Base-by-base conservation (phyloP, 768 basidiomycete genomes). In the Cystofilobasidium bisporidii region DNA sequence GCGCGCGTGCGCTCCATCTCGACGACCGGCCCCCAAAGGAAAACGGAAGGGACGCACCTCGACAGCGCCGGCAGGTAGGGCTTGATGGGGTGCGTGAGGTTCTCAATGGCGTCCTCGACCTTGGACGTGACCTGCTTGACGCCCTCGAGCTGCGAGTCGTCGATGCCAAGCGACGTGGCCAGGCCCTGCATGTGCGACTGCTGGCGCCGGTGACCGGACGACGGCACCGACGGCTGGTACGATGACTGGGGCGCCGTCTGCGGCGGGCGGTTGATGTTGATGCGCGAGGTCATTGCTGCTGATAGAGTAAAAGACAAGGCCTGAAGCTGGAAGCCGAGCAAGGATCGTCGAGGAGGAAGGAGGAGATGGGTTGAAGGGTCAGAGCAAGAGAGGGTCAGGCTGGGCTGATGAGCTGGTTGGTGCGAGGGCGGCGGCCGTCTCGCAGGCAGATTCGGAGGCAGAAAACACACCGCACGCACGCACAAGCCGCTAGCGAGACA, bases 31-130 rank as follows among this genome's bases (percentile, higher is more conserved):
- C n/a, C n/a, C 11, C 48, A 32, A 30, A 28, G 6, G 53, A 9
- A 3, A 20, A 3, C 9, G 50, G 1, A n/a, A 12, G 20, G 14
- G 36, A 56, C 67, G 61, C n/a, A 68, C 67, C 67, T 69, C 6
- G 68, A 62, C 20, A 57, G 57, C 10, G 90, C 86, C 48, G 96
- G 96, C 73, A 99, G 82, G 77, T 93, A 86, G 63, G 96, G 96
- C 76, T 87, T 86, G 78, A 98, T 81, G 24, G 96, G 96, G 75
- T 96, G 88, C 11, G 91, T 87, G 78, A 88, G 87, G 72, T 89
- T 86, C 77, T 98, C 96, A 75, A 96, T 83, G 71, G 86, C 81
- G 79, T 99, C 96, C 80, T 99, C 96, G 65, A 91, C 82, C 77
- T 57, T 59, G 38, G 24, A 36, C 3, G 68, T 69, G 53, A 62